Conservation (phyloP, 306 rosid genomes). For the Fragaria ananassa region DNA sequence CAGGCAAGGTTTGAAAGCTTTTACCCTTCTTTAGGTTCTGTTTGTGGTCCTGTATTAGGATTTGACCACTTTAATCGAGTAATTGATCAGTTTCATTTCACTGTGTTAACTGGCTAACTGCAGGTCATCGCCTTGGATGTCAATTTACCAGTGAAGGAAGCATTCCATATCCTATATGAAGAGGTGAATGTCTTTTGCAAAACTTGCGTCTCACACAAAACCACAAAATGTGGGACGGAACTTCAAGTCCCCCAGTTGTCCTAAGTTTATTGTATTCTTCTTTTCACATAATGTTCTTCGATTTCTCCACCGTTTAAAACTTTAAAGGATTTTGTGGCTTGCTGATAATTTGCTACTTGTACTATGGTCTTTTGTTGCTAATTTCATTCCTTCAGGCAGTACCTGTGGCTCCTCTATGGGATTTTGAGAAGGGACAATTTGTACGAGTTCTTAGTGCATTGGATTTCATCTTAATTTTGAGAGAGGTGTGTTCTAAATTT, state of each 20-base stretch:
- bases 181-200: slow-evolving; percentile 50
- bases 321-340: not conserved
- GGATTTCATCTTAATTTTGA: slow-evolving; percentile 81
- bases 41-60: slow-evolving; percentile 3
- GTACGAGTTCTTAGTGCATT: slow-evolving; percentile 73
- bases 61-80: slow-evolving; percentile 16
- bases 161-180: slow-evolving; percentile 74
- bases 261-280: not conserved
- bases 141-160: slow-evolving; percentile 76
- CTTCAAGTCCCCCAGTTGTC: not conserved
- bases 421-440: slow-evolving; percentile 49
- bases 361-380: slow-evolving; percentile 13
- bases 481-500: slow-evolving; percentile 56
- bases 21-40: slow-evolving; percentile 29
- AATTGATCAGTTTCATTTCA: slow-evolving; percentile 24
- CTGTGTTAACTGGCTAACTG: slow-evolving; percentile 10
- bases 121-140: slow-evolving; percentile 77
- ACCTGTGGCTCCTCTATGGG: slow-evolving; percentile 78
- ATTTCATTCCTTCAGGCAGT: slow-evolving; percentile 52
- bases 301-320: not conserved
- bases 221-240: not conserved
- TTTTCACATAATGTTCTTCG: not conserved
- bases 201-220: not conserved
- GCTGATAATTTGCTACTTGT: slow-evolving; percentile 20
- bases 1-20: slow-evolving; percentile 80